Conservation (phyloP, 441 rosid genomes). For the Arabidopsis lyrata region DNA sequence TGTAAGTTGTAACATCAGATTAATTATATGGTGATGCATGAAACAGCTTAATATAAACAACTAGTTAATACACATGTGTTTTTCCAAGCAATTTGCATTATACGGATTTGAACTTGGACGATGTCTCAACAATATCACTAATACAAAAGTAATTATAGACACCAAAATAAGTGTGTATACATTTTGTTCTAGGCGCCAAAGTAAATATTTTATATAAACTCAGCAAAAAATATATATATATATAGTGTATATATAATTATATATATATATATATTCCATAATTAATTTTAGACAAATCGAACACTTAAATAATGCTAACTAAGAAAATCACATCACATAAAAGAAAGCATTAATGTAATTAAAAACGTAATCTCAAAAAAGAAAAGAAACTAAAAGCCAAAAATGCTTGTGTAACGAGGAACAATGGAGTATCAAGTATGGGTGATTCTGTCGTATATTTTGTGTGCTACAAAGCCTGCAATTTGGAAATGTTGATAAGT, state of each 20-base stretch:
- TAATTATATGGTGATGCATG: background rate
- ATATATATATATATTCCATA: too few relatives aligned
- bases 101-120: background rate
- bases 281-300: background rate
- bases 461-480: background rate
- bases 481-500: background rate
- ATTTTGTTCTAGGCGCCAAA: too few relatives aligned
- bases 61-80: background rate
- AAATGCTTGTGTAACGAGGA: background rate
- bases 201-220: too few relatives aligned
- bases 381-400: background rate
- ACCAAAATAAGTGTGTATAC: background rate
- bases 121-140: too few relatives aligned
- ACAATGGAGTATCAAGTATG: background rate
- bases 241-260: too few relatives aligned
- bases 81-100: background rate
- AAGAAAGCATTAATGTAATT: background rate
- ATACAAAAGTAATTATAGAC: too few relatives aligned
- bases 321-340: background rate
- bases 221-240: too few relatives aligned
- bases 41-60: background rate
- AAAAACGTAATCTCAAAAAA: background rate
- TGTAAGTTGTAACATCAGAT: background rate
- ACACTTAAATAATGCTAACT: background rate
- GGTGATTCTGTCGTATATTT: background rate